These are phyloP conservation scores for Agaricus sinodeliciosus DNA, from an alignment of 768 basidiomycete species.

Conservation along the genomic window DNA sequence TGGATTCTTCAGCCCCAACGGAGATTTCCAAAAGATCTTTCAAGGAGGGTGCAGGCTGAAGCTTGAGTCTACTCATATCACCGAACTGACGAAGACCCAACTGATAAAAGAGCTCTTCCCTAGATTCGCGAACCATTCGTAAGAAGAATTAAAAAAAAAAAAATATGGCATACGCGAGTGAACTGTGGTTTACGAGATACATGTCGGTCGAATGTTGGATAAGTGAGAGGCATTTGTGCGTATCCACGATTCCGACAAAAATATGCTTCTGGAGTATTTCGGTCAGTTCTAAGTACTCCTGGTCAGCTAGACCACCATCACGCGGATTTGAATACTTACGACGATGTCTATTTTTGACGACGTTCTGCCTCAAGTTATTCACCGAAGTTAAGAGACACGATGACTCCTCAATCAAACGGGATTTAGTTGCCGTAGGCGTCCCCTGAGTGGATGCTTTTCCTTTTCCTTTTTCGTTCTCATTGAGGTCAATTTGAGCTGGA, in stretches of 20 bases:
- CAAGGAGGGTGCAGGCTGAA: slow-evolving; percentile 79
- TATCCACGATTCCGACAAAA: slow-evolving; percentile 89
- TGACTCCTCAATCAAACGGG: slow-evolving; percentile 64
- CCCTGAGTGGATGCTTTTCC: slow-evolving; percentile 16
- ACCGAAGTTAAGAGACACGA: slow-evolving; percentile 75
- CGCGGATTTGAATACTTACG: slow-evolving; percentile 37
- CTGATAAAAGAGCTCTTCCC: slow-evolving; percentile 95
- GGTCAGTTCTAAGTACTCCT: slow-evolving; percentile 51
- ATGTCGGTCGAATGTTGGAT: slow-evolving; percentile 86
- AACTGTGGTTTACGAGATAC: slow-evolving; percentile 82
- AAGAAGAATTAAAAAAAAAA: background rate
- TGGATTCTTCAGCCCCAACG: slow-evolving; percentile 60
- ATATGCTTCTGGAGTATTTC: slow-evolving; percentile 84
- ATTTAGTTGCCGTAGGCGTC: slow-evolving; percentile 20
- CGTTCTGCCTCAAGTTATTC: slow-evolving; percentile 48
- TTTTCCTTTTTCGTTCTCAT: slow-evolving; percentile 5
- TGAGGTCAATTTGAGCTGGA: slow-evolving; percentile 30
- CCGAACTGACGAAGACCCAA: slow-evolving; percentile 90
- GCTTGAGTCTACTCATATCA: slow-evolving; percentile 62
- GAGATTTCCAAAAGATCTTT: slow-evolving; percentile 71
- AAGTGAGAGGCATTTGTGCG: slow-evolving; percentile 64
- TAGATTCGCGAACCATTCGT: slow-evolving; percentile 21
- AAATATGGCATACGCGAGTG: slow-evolving; percentile 60
- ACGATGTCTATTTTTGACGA: slow-evolving; percentile 57
- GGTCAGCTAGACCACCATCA: background rate